Evolutionary conservation across 202 grass and related monocot species (phyloP).

Genomic region (Saccharum hybrid): DNA sequence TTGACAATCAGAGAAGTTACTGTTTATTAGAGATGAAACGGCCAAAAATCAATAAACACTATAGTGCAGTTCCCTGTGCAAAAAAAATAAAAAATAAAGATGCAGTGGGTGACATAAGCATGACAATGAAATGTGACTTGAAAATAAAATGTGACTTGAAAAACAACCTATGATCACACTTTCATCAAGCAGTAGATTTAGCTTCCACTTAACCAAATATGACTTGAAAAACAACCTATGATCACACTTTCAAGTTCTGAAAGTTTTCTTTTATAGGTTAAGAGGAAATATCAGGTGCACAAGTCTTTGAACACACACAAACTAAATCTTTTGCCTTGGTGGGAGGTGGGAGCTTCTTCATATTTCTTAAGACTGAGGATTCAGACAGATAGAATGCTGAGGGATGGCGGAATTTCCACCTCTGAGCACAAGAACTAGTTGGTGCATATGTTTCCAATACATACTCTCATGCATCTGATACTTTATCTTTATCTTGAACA

Average conservation of each 20-base stretch:
- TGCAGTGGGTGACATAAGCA: constrained; percentile 3
- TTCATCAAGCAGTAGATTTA: background rate
- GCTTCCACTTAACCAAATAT: background rate
- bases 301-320: background rate
- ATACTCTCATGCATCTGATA: background rate
- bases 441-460: background rate
- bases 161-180: constrained; percentile 12
- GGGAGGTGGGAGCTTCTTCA: background rate
- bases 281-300: constrained; percentile 3
- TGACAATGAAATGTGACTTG: background rate
- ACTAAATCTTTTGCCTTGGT: constrained; percentile 5
- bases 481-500: background rate
- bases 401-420: background rate
- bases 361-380: background rate
- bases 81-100: background rate
- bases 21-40: background rate
- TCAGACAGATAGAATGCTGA: background rate
- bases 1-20: constrained; percentile 17
- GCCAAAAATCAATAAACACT: constrained; percentile 3
- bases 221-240: constrained; percentile 17
- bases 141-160: constrained; percentile 15
- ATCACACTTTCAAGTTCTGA: constrained; percentile 8
- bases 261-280: background rate
- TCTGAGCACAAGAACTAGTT: background rate
- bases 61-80: background rate